These are phyloP conservation scores for Flaveria trinervia DNA, from an alignment of 129 eudicot genomes.

Conservation along the genomic window DNA sequence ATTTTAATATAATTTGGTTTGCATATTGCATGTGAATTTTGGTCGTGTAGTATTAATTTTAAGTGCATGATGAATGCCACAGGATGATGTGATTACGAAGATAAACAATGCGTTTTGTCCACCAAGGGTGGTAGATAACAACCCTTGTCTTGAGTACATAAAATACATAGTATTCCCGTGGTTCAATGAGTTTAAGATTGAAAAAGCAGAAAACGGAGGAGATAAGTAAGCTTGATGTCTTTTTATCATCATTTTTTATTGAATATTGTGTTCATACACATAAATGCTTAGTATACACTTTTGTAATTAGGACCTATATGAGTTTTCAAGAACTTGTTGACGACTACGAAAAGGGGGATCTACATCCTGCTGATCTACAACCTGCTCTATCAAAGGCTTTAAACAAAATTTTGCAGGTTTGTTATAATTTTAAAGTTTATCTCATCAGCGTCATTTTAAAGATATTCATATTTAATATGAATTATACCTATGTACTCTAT, in stretches of 20 bases:
- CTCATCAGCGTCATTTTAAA: background rate
- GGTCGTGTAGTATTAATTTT: too few relatives aligned
- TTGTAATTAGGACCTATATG: conserved; percentile 42
- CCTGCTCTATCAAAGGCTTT: conserved; percentile 62
- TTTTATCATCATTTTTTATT: background rate
- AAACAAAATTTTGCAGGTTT: conserved; percentile 58
- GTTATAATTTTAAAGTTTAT: background rate
- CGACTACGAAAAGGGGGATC: conserved; percentile 53
- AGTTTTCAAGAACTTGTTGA: conserved; percentile 46
- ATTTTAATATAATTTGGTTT: too few relatives aligned
- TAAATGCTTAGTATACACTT: background rate
- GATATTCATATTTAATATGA: background rate
- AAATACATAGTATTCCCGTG: conserved; percentile 61
- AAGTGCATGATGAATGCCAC: too few relatives aligned
- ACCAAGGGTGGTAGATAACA: conserved; percentile 47
- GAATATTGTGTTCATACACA: background rate
- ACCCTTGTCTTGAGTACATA: conserved; percentile 69
- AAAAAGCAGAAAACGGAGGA: conserved; percentile 54
- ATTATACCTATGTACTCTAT: too few relatives aligned
- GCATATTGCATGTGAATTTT: too few relatives aligned
- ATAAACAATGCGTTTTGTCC: conserved; percentile 72
- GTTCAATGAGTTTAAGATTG: conserved; percentile 57
- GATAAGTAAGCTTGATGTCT: conserved; percentile 46
- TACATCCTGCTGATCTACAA: conserved; percentile 65
- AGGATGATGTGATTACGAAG: conserved; percentile 44